Percentiles rank a stretch among this genome's conserved stretches.
Conservation (phyloP, 75 land plant species). For the Cupressus sempervirens region DNA sequence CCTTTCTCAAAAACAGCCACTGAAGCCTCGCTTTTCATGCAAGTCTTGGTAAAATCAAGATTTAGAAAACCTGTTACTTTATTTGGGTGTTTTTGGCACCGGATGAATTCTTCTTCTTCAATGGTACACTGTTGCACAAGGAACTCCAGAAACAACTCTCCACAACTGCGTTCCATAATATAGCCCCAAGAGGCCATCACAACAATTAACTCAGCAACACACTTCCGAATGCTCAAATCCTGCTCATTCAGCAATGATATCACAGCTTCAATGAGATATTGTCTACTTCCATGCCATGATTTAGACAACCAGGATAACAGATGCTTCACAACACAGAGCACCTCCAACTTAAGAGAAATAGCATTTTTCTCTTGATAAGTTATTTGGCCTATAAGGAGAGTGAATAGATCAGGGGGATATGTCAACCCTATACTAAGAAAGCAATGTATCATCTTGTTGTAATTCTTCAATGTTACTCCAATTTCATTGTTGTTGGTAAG, state of each 20-base stretch:
- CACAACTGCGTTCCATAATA: conserved; percentile 18
- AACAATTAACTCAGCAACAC: conserved; percentile 83
- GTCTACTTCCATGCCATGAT: conserved; percentile 64
- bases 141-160: conserved; percentile 74
- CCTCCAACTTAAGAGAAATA: conserved; percentile 42
- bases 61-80: conserved; percentile 44
- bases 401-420: conserved; percentile 77
- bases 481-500: conserved; percentile 9
- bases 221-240: conserved; percentile 57
- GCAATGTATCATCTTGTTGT: conserved; percentile 86
- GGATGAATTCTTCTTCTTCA: conserved; percentile 19
- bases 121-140: conserved; percentile 77
- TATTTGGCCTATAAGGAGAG: conserved; percentile 60
- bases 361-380: conserved; percentile 10
- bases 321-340: conserved; percentile 66
- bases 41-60: background rate
- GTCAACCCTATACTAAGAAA: conserved; percentile 79
- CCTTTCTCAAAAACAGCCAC: conserved; percentile 69
- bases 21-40: background rate
- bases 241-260: conserved; percentile 67
- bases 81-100: conserved; percentile 35
- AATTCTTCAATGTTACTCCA: conserved; percentile 49
- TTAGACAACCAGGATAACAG: conserved; percentile 23
- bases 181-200: conserved; percentile 83
- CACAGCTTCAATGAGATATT: conserved; percentile 61